These are phyloP conservation scores for Capsicum rhomboideum DNA, from an alignment of 257 asterid genomes.

Conservation along the genomic window DNA sequence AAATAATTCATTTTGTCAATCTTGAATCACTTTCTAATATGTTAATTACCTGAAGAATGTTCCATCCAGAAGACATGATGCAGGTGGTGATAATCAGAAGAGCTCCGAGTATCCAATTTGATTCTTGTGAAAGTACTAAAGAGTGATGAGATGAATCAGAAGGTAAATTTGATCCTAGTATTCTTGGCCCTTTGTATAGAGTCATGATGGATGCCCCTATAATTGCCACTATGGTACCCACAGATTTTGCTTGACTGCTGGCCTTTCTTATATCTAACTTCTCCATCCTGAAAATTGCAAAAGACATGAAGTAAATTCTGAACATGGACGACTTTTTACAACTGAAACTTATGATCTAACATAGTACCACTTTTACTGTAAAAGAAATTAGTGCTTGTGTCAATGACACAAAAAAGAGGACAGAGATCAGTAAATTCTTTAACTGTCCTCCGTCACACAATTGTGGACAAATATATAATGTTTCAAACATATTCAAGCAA, in stretches of 20 bases:
- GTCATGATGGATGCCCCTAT: constrained; percentile 19
- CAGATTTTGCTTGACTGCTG: constrained; percentile 8
- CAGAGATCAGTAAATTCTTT: not conserved
- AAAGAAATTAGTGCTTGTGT: not conserved
- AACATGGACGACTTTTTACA: not conserved
- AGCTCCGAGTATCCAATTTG: constrained; percentile 19
- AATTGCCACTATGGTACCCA: constrained; percentile 13
- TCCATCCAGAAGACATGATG: constrained; percentile 13
- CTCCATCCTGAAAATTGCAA: constrained; percentile 16
- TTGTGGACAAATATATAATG: no score
- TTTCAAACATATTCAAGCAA: not conserved
- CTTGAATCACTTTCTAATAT: not conserved
- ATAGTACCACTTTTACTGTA: not conserved
- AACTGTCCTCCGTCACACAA: not conserved
- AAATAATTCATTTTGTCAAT: not conserved
- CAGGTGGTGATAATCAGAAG: constrained; percentile 7
- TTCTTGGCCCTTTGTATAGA: constrained; percentile 12
- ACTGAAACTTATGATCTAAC: not conserved
- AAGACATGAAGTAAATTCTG: not conserved
- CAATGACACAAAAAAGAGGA: not conserved
- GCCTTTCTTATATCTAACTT: constrained; percentile 8
- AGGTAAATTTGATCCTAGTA: not conserved
- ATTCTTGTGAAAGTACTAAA: not conserved
- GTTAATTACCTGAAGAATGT: constrained; percentile 20
- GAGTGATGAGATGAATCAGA: not conserved